phyloP scores from a whole-genome alignment of 2,329 filamentous ascomycete genomes.

The Hirsutella thompsonii region DNA sequence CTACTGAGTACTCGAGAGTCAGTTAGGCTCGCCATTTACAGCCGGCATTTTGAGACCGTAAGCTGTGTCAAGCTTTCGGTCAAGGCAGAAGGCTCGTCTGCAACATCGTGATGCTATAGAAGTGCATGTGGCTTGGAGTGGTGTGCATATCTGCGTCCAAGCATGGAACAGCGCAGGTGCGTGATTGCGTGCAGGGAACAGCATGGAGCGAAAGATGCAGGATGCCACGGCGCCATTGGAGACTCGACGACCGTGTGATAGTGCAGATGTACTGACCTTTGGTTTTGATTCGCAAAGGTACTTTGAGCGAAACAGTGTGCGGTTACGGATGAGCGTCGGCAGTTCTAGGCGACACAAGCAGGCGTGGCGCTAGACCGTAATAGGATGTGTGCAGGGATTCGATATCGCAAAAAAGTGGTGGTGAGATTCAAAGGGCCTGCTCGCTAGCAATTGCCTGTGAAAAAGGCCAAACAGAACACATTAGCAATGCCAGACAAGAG shows the following conservation, averaged over 20 bases:
- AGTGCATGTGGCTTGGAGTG: not conserved
- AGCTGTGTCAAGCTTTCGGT: too few species aligned
- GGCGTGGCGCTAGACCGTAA: slow-evolving; percentile 4
- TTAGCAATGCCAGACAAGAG: not conserved
- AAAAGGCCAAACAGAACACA: not conserved
- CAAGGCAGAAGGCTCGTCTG: not conserved
- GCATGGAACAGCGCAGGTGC: not conserved
- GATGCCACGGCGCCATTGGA: not conserved
- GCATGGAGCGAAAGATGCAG: not conserved
- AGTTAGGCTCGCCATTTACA: not conserved
- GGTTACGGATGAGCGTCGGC: slow-evolving; percentile 8
- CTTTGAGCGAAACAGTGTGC: not conserved
- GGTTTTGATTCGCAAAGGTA: not conserved
- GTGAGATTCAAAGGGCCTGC: not conserved
- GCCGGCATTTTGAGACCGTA: too few species aligned
- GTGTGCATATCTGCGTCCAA: not conserved
- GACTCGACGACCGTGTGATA: not conserved
- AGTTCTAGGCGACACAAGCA: not conserved
- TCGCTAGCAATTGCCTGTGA: not conserved
- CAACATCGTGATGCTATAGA: not conserved
- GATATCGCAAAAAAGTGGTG: not conserved
- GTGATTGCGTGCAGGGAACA: not conserved
- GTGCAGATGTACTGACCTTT: slow-evolving; percentile 6
- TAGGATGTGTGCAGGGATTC: slow-evolving; percentile 5
- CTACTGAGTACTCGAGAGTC: not conserved